Conservation (phyloP, 768 basidiomycete species). For the Xerocomus spinulosus region DNA sequence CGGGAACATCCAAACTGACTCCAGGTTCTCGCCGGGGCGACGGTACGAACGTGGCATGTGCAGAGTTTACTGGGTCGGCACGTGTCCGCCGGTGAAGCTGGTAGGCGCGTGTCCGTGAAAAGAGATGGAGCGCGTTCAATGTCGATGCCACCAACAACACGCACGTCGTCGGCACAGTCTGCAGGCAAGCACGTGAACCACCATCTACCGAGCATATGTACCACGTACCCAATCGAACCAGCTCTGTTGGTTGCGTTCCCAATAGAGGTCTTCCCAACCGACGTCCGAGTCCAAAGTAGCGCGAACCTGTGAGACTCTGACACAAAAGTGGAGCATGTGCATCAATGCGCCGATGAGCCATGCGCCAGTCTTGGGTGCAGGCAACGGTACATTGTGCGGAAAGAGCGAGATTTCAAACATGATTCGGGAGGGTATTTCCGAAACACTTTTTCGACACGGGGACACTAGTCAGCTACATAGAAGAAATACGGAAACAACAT, state of each 20-base stretch:
- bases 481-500: conserved; percentile 1
- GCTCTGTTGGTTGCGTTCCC: conserved; percentile 54
- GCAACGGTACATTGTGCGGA: conserved; percentile 76
- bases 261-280: conserved; percentile 77
- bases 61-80: conserved; percentile 62
- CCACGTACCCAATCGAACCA: conserved; percentile 79
- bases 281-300: conserved; percentile 60
- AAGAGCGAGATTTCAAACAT: conserved; percentile 79
- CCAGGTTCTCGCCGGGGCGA: conserved; percentile 30
- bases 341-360: conserved; percentile 58
- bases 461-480: conserved; percentile 15
- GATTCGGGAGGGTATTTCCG: conserved; percentile 63
- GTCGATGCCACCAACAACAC: conserved; percentile 51
- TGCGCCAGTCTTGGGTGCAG: conserved; percentile 61
- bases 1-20: conserved; percentile 29
- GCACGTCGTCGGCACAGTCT: conserved; percentile 65
- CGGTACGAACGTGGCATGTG: conserved; percentile 62
- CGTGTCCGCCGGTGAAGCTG: conserved; percentile 52
- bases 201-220: conserved; percentile 6
- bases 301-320: conserved; percentile 55
- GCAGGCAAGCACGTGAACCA: conserved; percentile 11
- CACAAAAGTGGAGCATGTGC: conserved; percentile 65
- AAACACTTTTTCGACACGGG: conserved; percentile 44
- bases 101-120: conserved; percentile 66
- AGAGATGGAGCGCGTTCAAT: conserved; percentile 61